phyloP scores from a whole-genome alignment of 495 filamentous ascomycete genomes.

The Sabuloglossum arenarium region DNA sequence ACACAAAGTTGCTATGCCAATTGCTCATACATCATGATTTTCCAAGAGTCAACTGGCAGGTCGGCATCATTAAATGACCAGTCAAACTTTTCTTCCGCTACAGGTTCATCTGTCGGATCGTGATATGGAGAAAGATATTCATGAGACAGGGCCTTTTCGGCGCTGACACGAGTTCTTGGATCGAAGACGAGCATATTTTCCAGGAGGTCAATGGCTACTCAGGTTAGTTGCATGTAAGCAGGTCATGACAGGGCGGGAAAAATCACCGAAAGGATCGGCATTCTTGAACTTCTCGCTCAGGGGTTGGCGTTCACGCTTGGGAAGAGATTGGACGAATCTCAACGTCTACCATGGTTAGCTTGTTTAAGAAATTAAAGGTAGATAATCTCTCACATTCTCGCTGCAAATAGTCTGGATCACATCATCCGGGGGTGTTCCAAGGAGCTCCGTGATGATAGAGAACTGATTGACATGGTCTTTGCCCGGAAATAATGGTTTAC shows the following conservation, averaged over 20 bases:
- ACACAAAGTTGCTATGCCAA: neutral
- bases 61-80: slow-evolving; percentile 99
- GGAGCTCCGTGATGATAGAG: slow-evolving; percentile 94
- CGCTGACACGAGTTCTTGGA: slow-evolving; percentile 75
- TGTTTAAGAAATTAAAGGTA: neutral
- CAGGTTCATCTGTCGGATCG: slow-evolving; percentile 88
- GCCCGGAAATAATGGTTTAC: slow-evolving; percentile 93
- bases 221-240: neutral
- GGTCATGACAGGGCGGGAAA: neutral
- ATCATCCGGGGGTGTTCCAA: slow-evolving; percentile 96
- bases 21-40: slow-evolving; percentile 88
- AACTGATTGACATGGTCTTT: slow-evolving; percentile 99
- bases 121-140: slow-evolving; percentile 93
- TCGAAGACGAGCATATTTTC: slow-evolving; percentile 97
- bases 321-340: slow-evolving; percentile 91
- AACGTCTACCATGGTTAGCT: slow-evolving; percentile 41
- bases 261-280: slow-evolving; percentile 72
- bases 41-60: slow-evolving; percentile 97
- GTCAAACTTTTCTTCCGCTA: slow-evolving; percentile 93
- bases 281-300: slow-evolving; percentile 88
- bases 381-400: slow-evolving; percentile 56
- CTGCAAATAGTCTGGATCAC: slow-evolving; percentile 97
- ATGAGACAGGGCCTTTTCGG: slow-evolving; percentile 65
- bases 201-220: slow-evolving; percentile 69
- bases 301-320: slow-evolving; percentile 84